These are phyloP conservation scores for Talaromyces adpressus DNA, from an alignment of 495 filamentous ascomycete species.

Conservation along the genomic window DNA sequence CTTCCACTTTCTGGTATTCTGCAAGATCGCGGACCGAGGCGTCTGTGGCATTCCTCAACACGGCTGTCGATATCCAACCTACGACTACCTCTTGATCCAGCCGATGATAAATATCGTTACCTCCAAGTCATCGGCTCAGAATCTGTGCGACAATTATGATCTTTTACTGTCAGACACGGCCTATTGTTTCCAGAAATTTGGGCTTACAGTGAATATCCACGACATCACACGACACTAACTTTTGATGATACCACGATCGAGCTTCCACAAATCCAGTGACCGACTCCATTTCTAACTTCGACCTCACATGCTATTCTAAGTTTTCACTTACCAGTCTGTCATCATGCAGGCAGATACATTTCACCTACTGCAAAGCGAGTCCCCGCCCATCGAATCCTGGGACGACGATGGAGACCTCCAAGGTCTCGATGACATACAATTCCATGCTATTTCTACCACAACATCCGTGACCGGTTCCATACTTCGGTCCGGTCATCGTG, in stretches of 20 bases:
- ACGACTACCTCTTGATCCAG: background rate
- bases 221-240: background rate
- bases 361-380: conserved; percentile 44
- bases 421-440: conserved; percentile 61
- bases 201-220: background rate
- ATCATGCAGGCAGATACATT: conserved; percentile 53
- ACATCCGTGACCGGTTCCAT: conserved; percentile 45
- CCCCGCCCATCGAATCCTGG: conserved; percentile 74
- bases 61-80: background rate
- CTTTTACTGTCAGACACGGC: background rate
- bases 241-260: background rate
- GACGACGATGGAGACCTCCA: conserved; percentile 79
- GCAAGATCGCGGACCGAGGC: background rate
- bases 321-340: background rate
- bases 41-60: conserved; percentile 4
- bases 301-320: conserved; percentile 1
- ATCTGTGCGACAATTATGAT: background rate
- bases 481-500: conserved; percentile 51
- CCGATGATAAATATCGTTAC: conserved; percentile 1
- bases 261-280: background rate
- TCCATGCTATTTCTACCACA: conserved; percentile 57
- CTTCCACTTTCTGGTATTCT: background rate
- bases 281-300: background rate
- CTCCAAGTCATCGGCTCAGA: background rate
- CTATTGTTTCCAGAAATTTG: background rate